phyloP scores from a whole-genome alignment of 2,329 filamentous ascomycete genomes.

The Ophioceras dolichostomum region DNA sequence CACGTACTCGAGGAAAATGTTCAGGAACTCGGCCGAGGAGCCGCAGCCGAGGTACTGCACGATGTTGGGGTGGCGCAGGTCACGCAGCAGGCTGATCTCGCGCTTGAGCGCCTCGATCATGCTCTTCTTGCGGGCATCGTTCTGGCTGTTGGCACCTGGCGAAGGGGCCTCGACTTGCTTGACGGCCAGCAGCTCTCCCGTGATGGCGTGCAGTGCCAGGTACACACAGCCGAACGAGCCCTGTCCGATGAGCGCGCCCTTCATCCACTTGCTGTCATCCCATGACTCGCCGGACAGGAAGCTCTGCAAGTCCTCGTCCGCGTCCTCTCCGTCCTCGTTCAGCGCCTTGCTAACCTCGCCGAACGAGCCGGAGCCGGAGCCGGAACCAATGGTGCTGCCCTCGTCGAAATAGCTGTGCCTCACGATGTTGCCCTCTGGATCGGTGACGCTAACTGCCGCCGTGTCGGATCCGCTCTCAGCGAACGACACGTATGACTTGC shows the following conservation, averaged over 20 bases:
- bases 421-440: conserved; percentile 59
- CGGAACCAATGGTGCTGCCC: conserved; percentile 41
- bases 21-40: conserved; percentile 80
- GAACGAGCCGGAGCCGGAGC: conserved; percentile 56
- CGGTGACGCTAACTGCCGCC: conserved; percentile 58
- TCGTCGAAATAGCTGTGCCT: conserved; percentile 80
- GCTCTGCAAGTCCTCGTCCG: conserved; percentile 77
- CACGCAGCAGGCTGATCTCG: conserved; percentile 86
- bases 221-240: conserved; percentile 96
- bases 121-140: conserved; percentile 84
- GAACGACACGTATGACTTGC: conserved; percentile 92
- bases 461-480: conserved; percentile 64
- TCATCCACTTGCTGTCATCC: conserved; percentile 99
- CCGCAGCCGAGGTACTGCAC: conserved; percentile 96
- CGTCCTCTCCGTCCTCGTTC: conserved; percentile 82
- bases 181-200: conserved; percentile 92
- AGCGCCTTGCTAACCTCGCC: conserved; percentile 78
- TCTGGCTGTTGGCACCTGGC: conserved; percentile 64
- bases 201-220: conserved; percentile 87
- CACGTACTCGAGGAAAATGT: conserved; percentile 99
- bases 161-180: conserved; percentile 93
- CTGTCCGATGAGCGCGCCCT: conserved; percentile 91
- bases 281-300: conserved; percentile 89
- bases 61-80: conserved; percentile 92
- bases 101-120: conserved; percentile 98